Evolutionary conservation across 78 protist genomes (phyloP).

Genomic region (Dictyostelium firmibasis): DNA sequence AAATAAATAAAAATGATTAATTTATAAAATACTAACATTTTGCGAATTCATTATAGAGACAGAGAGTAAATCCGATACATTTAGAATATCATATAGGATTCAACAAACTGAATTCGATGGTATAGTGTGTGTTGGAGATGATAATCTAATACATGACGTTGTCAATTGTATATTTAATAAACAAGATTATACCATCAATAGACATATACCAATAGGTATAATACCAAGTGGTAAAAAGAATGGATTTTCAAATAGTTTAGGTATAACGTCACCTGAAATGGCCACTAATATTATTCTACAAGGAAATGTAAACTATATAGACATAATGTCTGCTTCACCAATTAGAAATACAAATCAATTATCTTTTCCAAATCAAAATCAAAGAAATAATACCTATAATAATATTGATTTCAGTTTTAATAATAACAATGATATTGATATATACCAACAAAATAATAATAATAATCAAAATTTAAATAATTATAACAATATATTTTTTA

Average conservation of each 20-base stretch:
- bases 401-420: not conserved
- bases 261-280: conserved; percentile 33
- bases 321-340: conserved; percentile 23
- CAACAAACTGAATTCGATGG: conserved; percentile 69
- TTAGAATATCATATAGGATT: conserved; percentile 21
- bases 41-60: conserved; percentile 44
- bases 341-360: not conserved
- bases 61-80: conserved; percentile 23
- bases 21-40: too few species aligned
- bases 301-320: conserved; percentile 27
- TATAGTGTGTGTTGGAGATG: conserved; percentile 62
- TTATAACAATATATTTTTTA: not conserved
- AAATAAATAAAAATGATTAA: too few species aligned
- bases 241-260: conserved; percentile 11
- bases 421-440: not conserved
- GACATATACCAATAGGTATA: conserved; percentile 67
- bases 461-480: not conserved
- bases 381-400: not conserved
- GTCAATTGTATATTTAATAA: conserved; percentile 31
- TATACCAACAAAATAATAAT: not conserved
- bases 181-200: conserved; percentile 11
- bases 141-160: conserved; percentile 47
- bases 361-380: conserved; percentile 1
- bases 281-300: conserved; percentile 19
- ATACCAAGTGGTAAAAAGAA: conserved; percentile 52